phyloP scores from a whole-genome alignment of 202 grass and related monocot species.

The Zoysia matrella region DNA sequence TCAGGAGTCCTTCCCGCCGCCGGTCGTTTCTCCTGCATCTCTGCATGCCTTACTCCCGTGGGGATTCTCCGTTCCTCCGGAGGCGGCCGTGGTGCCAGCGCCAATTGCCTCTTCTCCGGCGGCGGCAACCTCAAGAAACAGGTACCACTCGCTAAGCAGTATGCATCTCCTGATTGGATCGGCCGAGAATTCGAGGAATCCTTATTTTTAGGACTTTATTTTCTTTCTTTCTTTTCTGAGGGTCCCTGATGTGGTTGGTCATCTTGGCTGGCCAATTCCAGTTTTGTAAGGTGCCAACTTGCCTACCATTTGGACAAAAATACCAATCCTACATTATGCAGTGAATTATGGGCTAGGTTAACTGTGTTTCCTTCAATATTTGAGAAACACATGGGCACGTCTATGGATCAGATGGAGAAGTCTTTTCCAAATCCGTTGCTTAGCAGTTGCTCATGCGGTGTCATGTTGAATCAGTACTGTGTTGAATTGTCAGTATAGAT shows the following conservation, averaged over 20 bases:
- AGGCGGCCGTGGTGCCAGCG: constrained; percentile 4
- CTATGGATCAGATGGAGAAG: background rate
- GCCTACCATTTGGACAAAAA: background rate
- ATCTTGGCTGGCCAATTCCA: background rate
- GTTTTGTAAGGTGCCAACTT: background rate
- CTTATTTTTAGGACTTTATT: background rate
- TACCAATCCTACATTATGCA: background rate
- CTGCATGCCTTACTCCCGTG: background rate
- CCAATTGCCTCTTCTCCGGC: constrained; percentile 48
- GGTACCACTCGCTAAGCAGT: constrained; percentile 15
- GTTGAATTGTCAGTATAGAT: background rate
- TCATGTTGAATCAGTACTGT: no score
- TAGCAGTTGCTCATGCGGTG: background rate
- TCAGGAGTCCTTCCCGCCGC: constrained; percentile 4
- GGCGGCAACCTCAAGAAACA: constrained; percentile 33
- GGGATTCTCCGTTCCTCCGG: background rate
- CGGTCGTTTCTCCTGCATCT: background rate
- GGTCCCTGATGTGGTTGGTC: background rate
- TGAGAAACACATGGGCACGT: background rate
- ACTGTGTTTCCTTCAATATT: background rate
- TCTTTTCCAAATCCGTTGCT: background rate
- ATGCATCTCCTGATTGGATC: background rate
- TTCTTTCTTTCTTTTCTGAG: background rate
- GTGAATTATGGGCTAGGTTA: background rate
- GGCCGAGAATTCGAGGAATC: background rate